These are phyloP conservation scores for Colletotrichum simmondsii DNA, from an alignment of 2,329 filamentous ascomycete species.

Conservation along the genomic window DNA sequence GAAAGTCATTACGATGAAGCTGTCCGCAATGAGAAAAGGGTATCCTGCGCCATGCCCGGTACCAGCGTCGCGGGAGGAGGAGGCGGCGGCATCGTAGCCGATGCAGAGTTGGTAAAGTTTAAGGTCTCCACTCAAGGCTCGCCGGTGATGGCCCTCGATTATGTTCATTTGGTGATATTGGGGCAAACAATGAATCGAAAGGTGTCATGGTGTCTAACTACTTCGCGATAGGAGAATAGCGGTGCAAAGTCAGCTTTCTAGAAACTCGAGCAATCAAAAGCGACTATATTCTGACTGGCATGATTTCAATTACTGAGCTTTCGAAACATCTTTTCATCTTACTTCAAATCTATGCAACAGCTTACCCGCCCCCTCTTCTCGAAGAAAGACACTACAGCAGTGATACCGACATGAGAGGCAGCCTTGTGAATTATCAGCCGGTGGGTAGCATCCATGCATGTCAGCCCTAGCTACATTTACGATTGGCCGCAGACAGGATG, in stretches of 20 bases:
- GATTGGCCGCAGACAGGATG: not conserved
- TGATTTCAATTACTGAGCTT: not conserved
- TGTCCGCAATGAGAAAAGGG: too few relatives aligned
- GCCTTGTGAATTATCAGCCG: not conserved
- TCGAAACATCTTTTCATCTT: not conserved
- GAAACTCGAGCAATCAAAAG: not conserved
- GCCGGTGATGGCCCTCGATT: not conserved
- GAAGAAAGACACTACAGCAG: not conserved
- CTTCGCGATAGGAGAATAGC: not conserved
- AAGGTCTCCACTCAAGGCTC: too few relatives aligned
- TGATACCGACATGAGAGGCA: not conserved
- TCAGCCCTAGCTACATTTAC: conserved; percentile 1
- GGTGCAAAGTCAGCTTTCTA: not conserved
- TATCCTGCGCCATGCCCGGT: too few relatives aligned
- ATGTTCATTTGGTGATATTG: not conserved
- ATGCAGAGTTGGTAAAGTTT: too few relatives aligned
- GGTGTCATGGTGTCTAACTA: not conserved
- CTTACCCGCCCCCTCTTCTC: not conserved
- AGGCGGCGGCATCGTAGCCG: too few relatives aligned
- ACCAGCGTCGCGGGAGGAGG: too few relatives aligned
- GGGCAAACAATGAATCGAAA: not conserved
- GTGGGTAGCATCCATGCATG: not conserved
- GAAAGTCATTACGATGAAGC: too few relatives aligned
- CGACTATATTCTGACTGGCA: not conserved
- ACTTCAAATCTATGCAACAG: not conserved